Percentiles rank a stretch among this genome's conserved stretches.
These are phyloP conservation scores for Monilinia vaccinii-corymbosi DNA, from an alignment of 2,329 filamentous ascomycete genomes.

Conservation along the genomic window DNA sequence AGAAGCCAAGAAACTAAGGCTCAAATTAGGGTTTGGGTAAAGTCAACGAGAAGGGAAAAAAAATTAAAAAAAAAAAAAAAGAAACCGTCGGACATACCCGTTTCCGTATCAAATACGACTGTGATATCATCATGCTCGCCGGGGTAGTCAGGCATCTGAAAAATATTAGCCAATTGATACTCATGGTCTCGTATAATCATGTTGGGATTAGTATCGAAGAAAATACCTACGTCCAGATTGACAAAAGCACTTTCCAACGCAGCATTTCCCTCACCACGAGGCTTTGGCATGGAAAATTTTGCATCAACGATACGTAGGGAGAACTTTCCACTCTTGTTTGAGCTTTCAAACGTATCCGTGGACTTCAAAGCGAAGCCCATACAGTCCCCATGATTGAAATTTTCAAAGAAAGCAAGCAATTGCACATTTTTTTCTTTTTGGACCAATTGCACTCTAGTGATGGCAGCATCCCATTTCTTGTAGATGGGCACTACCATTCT, in stretches of 20 bases:
- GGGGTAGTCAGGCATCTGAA: constrained; percentile 68
- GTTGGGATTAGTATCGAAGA: not conserved
- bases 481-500: constrained; percentile 88
- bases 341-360: constrained; percentile 72
- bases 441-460: constrained; percentile 72
- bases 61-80: too few species aligned
- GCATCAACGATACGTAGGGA: constrained; percentile 77
- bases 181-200: not conserved
- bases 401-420: constrained; percentile 77
- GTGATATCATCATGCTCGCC: constrained; percentile 89
- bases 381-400: constrained; percentile 76
- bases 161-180: not conserved
- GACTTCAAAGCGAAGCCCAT: constrained; percentile 84
- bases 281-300: constrained; percentile 74
- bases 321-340: constrained; percentile 54
- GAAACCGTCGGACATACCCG: constrained; percentile 26
- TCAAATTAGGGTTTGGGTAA: not conserved
- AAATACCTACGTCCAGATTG: constrained; percentile 52
- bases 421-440: constrained; percentile 67
- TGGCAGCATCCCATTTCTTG: constrained; percentile 86
- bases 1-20: not conserved
- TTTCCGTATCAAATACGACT: constrained; percentile 72
- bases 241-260: constrained; percentile 62
- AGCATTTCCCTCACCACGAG: constrained; percentile 38
- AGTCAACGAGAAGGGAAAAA: not conserved